phyloP scores from a whole-genome alignment of 176 grass and related monocot species.

The Cocos nucifera region DNA sequence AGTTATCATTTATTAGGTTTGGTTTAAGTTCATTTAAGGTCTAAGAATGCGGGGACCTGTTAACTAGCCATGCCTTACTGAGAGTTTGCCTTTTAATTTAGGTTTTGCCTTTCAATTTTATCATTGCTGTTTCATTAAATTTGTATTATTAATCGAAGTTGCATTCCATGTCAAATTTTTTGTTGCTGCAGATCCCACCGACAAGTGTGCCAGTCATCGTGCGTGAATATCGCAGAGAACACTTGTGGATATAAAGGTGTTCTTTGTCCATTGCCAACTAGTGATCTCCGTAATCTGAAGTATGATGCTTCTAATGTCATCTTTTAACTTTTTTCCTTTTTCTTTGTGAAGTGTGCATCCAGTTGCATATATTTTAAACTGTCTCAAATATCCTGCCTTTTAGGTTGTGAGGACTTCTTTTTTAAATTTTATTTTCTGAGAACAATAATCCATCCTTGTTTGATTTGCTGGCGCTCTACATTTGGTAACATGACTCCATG shows the following conservation, averaged over 20 bases:
- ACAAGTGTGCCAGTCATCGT: conserved; percentile 87
- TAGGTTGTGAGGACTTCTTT: too few relatives aligned
- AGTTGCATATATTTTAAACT: too few relatives aligned
- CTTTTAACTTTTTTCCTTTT: too few relatives aligned
- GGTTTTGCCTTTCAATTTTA: too few relatives aligned
- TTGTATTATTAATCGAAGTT: background rate
- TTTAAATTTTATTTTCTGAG: background rate
- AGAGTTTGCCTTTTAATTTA: too few relatives aligned
- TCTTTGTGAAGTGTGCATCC: too few relatives aligned
- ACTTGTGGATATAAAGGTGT: conserved; percentile 41
- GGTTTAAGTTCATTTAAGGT: too few relatives aligned
- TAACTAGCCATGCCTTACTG: too few relatives aligned
- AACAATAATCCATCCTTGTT: background rate
- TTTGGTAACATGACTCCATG: background rate
- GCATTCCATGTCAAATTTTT: background rate
- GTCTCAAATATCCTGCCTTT: too few relatives aligned
- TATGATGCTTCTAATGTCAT: background rate
- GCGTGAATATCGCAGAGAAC: conserved; percentile 66
- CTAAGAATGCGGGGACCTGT: too few relatives aligned
- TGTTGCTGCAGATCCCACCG: conserved; percentile 57
- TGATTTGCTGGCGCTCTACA: background rate
- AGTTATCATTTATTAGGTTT: too few relatives aligned
- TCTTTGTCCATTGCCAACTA: conserved; percentile 11
- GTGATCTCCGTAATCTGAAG: background rate
- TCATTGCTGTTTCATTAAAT: too few relatives aligned